These are phyloP conservation scores for Pulveroboletus ravenelii DNA, from an alignment of 768 basidiomycete species.

Conservation along the genomic window DNA sequence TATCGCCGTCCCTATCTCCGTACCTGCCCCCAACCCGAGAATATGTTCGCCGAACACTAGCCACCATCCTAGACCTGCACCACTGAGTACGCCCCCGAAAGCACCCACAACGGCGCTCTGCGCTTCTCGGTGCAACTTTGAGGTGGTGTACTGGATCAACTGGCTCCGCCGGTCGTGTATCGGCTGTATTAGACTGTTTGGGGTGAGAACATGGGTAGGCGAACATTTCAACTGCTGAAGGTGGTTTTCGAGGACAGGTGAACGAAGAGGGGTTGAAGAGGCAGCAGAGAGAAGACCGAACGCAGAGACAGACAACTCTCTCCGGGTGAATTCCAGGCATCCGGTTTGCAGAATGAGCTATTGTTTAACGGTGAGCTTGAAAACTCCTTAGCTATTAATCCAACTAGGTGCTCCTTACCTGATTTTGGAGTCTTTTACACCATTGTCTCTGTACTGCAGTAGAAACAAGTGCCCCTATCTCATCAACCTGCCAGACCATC, in stretches of 20 bases:
- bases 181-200: conserved; percentile 46
- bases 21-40: conserved; percentile 31
- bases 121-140: conserved; percentile 57
- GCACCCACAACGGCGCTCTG: conserved; percentile 53
- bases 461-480: conserved; percentile 33
- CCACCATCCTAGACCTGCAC: conserved; percentile 57
- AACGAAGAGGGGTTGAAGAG: conserved; percentile 34
- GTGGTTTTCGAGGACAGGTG: conserved; percentile 54
- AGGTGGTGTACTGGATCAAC: conserved; percentile 51
- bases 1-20: conserved; percentile 54
- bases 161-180: conserved; percentile 49
- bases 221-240: conserved; percentile 50
- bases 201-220: conserved; percentile 42
- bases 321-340: conserved; percentile 46
- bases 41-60: conserved; percentile 37
- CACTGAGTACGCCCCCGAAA: conserved; percentile 43
- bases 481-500: conserved; percentile 38
- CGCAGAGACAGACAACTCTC: conserved; percentile 37
- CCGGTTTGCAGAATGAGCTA: conserved; percentile 68
- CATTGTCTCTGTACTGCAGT: conserved; percentile 31
- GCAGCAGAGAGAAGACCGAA: conserved; percentile 36
- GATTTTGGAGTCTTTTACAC: conserved; percentile 46
- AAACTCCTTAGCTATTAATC: background rate
- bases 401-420: conserved; percentile 31
- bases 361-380: background rate